phyloP scores from a whole-genome alignment of 148 eudicot species.

The Silene latifolia region DNA sequence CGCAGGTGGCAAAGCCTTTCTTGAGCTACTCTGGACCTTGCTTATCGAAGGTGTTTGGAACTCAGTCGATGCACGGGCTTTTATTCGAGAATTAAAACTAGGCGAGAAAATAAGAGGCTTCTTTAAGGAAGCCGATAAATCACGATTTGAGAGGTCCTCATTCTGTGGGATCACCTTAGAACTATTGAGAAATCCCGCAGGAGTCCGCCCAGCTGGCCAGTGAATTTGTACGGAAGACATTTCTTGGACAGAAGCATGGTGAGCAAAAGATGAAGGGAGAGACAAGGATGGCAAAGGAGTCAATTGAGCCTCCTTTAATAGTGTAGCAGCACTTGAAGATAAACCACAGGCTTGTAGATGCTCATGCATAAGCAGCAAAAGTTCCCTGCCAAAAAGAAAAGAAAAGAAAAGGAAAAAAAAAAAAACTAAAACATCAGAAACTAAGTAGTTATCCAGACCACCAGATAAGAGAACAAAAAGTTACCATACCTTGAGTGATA shows the following conservation, averaged over 20 bases:
- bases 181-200: constrained; percentile 53
- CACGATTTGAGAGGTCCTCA: constrained; percentile 42
- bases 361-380: constrained; percentile 81
- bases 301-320: constrained; percentile 85
- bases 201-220: constrained; percentile 75
- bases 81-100: constrained; percentile 40
- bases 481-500: constrained; percentile 68
- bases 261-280: constrained; percentile 61
- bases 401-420: constrained; percentile 6
- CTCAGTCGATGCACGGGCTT: constrained; percentile 36
- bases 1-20: constrained; percentile 32
- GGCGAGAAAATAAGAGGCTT: constrained; percentile 50
- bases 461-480: constrained; percentile 12
- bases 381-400: constrained; percentile 60
- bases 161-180: constrained; percentile 31
- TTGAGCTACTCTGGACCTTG: constrained; percentile 35
- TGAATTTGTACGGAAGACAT: constrained; percentile 56
- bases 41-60: constrained; percentile 35
- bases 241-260: constrained; percentile 68
- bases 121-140: constrained; percentile 47
- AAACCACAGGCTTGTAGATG: constrained; percentile 95
- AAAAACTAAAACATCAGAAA: constrained; percentile 9
- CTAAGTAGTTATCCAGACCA: constrained; percentile 1
- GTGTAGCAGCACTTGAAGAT: constrained; percentile 61
- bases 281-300: constrained; percentile 74